Evolutionary conservation across 169 alveolate species (phyloP).

Genomic region (Eimeria zaria): DNA sequence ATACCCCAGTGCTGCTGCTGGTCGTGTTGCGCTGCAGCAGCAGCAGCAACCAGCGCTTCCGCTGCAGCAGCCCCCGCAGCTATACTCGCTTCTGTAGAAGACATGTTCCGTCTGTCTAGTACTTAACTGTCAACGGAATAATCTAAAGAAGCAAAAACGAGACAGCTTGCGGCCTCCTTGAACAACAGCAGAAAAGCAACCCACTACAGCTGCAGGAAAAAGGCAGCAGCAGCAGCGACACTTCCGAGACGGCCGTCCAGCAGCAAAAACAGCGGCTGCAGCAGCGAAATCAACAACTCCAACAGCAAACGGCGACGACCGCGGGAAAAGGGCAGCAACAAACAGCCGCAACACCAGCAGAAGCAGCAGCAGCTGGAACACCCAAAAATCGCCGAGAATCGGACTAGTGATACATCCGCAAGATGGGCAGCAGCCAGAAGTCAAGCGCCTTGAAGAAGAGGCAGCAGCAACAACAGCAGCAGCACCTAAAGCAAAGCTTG

Average conservation of each 20-base stretch:
- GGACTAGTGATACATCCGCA: slow-evolving; percentile 7
- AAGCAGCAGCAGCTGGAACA: slow-evolving; percentile 55
- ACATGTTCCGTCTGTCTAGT: background rate
- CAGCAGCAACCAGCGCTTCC: background rate
- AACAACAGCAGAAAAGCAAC: background rate
- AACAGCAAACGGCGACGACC: background rate
- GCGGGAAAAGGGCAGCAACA: background rate
- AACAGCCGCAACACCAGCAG: slow-evolving; percentile 36
- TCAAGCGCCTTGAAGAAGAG: slow-evolving; percentile 25
- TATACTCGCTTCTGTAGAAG: background rate
- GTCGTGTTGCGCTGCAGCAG: slow-evolving; percentile 32
- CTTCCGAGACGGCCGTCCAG: background rate
- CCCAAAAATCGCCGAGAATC: background rate
- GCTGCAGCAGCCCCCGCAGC: slow-evolving; percentile 42
- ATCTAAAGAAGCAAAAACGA: background rate
- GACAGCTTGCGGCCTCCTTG: background rate
- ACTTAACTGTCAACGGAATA: background rate
- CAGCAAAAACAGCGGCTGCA: slow-evolving; percentile 13
- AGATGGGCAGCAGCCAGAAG: slow-evolving; percentile 1
- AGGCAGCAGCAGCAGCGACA: slow-evolving; percentile 27
- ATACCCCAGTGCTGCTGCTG: slow-evolving; percentile 70
- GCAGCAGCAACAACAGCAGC: slow-evolving; percentile 52
- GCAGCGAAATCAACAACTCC: slow-evolving; percentile 5
- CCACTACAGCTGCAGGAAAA: background rate
- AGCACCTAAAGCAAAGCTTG: background rate